Evolutionary conservation across 202 grass and related monocot genomes (phyloP), one percentile per base, ranked within the genome.

Genomic region (Carex sylvatica): DNA sequence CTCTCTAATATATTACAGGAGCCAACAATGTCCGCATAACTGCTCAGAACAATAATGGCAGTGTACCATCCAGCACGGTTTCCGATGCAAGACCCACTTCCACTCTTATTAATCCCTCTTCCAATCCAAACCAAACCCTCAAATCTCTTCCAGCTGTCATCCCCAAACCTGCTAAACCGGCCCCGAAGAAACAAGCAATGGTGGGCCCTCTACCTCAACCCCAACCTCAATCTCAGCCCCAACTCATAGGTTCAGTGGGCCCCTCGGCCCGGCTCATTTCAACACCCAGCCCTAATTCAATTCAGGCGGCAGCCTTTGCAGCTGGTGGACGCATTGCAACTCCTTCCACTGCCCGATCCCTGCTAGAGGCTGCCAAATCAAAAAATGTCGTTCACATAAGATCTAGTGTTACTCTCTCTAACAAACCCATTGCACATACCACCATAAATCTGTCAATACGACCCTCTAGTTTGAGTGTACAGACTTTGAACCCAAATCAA

Each of bases 231-330:
- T 52, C 58, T 15, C 79, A 82, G 44, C 36, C 36, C 23, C 42
- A 68, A 20, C 62, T 69, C 46, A 65, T 69, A 49, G 62, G 38
- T 23, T 67, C 61, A 35, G 22, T 54, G 63, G 62, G 28, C 26
- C 23, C 63, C 23, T 16, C 8, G 7, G 42, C 63, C 19, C 12
- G 80, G 3, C 42, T 44, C 44, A 55, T 53, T 82, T 13, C 61
- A 54, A 49, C 80, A 82, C 46, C 80, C 23, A 82, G 30, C 63
- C 64, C 40, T 9, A 59, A 82, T 84, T 93, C 88, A 33, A 93
- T 99, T 83, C 89, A 99, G 89, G 93, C 89, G 55, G 91, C 89
- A 61, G 96, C 96, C 14, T 86, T 99, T 82, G 93, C 96, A 80
- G 97, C 97, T 84, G 97, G 97, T 44, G 97, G 89, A 7, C 89